Evolutionary conservation across 768 basidiomycete species (phyloP).

Genomic region (Trametes elegans): DNA sequence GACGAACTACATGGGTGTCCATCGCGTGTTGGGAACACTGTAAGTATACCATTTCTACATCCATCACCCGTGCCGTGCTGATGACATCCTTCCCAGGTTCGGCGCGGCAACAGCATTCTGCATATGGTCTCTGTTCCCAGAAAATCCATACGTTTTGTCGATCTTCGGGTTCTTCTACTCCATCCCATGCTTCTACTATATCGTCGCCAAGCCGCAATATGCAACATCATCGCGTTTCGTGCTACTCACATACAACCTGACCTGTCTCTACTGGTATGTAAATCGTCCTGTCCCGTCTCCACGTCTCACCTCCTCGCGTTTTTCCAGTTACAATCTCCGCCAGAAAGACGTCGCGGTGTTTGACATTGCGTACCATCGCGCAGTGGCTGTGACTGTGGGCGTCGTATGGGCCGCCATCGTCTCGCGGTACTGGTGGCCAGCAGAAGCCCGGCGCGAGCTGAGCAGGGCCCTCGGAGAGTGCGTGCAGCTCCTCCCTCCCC

Average conservation of each 20-base stretch:
- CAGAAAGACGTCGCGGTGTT: slow-evolving; percentile 59
- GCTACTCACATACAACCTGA: slow-evolving; percentile 86
- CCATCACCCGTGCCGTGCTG: neutral
- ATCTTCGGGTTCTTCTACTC: slow-evolving; percentile 88
- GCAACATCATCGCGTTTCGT: slow-evolving; percentile 77
- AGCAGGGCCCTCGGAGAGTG: slow-evolving; percentile 86
- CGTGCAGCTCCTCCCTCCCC: slow-evolving; percentile 29
- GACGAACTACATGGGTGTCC: slow-evolving; percentile 84
- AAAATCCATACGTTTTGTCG: slow-evolving; percentile 70
- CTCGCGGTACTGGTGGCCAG: slow-evolving; percentile 93
- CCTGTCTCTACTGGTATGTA: slow-evolving; percentile 51
- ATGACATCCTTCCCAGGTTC: slow-evolving; percentile 42
- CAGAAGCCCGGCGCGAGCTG: slow-evolving; percentile 87
- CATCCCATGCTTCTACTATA: slow-evolving; percentile 91
- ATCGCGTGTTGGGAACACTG: slow-evolving; percentile 86
- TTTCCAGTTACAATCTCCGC: slow-evolving; percentile 73
- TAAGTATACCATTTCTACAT: slow-evolving; percentile 36
- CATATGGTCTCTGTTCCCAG: slow-evolving; percentile 73
- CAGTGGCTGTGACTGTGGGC: slow-evolving; percentile 77
- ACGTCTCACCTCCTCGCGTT: neutral
- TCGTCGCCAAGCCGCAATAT: slow-evolving; percentile 75
- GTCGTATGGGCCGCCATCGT: slow-evolving; percentile 89
- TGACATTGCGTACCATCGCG: slow-evolving; percentile 74
- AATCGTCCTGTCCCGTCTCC: neutral
- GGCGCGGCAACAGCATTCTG: slow-evolving; percentile 77